Evolutionary conservation across 805 yeast genomes (phyloP), one percentile per base, ranked within the genome.

Genomic region (Saccharomycopsis sp.): DNA sequence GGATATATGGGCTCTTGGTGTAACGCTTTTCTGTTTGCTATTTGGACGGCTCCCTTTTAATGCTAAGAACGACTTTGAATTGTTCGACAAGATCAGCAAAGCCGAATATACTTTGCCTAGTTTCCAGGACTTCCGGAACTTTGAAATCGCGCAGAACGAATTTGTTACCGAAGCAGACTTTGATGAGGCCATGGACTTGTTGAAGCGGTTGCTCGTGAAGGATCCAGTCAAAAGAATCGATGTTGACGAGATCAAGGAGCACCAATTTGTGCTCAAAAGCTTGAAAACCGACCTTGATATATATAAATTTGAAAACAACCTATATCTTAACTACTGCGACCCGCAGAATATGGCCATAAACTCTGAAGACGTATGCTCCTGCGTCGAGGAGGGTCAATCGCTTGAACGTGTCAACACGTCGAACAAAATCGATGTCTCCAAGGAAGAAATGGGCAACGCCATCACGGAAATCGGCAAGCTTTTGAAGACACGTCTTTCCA

Each of bases 1-100:
- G 57, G 99, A 94, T 72, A 87, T 93, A n/a, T 94, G 99, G 99
- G 96, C 99, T 0, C 72, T 91, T 20, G 99, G 99, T 9, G 91
- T 93, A 3, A 92, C 98, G 0, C 73, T 94, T 17, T 94, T 84
- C 70, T 92, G 97, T 69, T 73, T 94, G 44, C 68, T 93, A 14
- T 93, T 89, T 73, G 99, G 99, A 9, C 78, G 79, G 62, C 80
- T 94, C 51, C 99, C 99, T 1, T 94, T 93, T 69, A 83, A 85
- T 67, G 96, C 92, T 0, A 91, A 84, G 53, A 84, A 89, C 35
- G 97, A 91, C 67, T 93, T 80, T 72, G 96, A 87, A 59, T 75
- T 94, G 56, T 92, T 93, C 70, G 86, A 86, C 58, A 90, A 84
- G 12, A 94, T 94, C 64, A 88, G 84, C 50, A 80, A 82, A 56